Percentiles rank a stretch among this genome's conserved stretches.
Conservation (phyloP, 768 basidiomycete genomes). For the Serpula lacrymans region DNA sequence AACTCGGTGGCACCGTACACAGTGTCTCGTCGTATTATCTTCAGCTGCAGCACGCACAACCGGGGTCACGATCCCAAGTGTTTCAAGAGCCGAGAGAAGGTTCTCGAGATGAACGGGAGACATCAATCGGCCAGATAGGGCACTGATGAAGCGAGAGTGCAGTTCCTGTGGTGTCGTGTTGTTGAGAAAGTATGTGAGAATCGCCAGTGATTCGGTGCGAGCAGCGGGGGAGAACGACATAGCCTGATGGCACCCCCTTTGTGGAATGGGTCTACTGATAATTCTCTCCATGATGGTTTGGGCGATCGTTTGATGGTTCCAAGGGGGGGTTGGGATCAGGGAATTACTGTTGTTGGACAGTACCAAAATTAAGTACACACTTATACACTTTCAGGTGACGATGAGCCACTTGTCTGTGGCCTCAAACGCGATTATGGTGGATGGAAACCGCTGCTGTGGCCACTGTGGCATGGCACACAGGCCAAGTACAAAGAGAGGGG, state of each 20-base stretch:
- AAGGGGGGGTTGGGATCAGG: constrained; percentile 8
- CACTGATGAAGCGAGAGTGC: constrained; percentile 6
- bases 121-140: constrained; percentile 1
- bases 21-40: constrained; percentile 14
- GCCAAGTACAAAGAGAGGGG: constrained; percentile 15
- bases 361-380: neutral
- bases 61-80: constrained; percentile 8
- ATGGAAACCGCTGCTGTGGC: no score
- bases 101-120: constrained; percentile 10
- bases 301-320: constrained; percentile 12
- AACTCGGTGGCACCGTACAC: constrained; percentile 15
- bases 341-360: constrained; percentile 8
- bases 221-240: constrained; percentile 2
- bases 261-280: constrained; percentile 16
- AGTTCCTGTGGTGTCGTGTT: constrained; percentile 15
- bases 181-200: constrained; percentile 14
- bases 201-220: constrained; percentile 9
- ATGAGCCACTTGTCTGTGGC: no score
- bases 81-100: constrained; percentile 11
- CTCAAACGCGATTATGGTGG: no score
- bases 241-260: constrained; percentile 5
- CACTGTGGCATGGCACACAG: constrained; percentile 11
- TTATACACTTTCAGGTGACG: constrained; percentile 8
- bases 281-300: constrained; percentile 18
- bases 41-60: constrained; percentile 6